phyloP scores from a whole-genome alignment of 139 green algal genomes.

The Desmodesmus armatus region DNA sequence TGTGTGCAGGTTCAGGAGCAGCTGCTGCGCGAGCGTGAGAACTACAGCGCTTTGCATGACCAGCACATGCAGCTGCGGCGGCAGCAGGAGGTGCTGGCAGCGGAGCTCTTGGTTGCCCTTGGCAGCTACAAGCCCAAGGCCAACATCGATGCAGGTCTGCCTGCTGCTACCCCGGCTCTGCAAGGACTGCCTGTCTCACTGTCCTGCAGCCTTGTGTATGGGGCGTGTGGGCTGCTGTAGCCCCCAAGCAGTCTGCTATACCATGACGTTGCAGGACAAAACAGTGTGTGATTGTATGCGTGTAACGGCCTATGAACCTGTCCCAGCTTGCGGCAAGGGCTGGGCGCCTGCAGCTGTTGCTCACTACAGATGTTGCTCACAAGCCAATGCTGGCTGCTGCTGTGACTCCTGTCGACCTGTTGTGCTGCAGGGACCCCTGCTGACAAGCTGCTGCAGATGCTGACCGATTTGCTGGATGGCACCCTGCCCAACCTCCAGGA shows the following conservation, averaged over 20 bases:
- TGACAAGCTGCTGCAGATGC: constrained; percentile 72
- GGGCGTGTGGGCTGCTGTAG: no score
- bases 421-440: constrained; percentile 57
- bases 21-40: constrained; percentile 34
- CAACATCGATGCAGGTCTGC: constrained; percentile 58
- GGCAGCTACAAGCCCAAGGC: constrained; percentile 65
- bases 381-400: not conserved
- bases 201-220: not conserved
- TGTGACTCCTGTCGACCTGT: not conserved
- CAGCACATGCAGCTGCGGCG: constrained; percentile 56
- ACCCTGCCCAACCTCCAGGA: constrained; percentile 57
- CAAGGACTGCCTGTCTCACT: not conserved
- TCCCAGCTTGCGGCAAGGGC: no score
- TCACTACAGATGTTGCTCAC: not conserved
- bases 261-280: no score
- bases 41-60: constrained; percentile 25
- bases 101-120: constrained; percentile 66
- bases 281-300: no score
- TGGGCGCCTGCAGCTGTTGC: no score
- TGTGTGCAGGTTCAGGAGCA: constrained; percentile 24
- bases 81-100: constrained; percentile 59
- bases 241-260: no score
- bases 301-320: no score
- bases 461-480: constrained; percentile 67
- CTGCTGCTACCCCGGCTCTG: not conserved